These are phyloP conservation scores for Lactifluus piperatus DNA, from an alignment of 768 basidiomycete species.

Conservation along the genomic window DNA sequence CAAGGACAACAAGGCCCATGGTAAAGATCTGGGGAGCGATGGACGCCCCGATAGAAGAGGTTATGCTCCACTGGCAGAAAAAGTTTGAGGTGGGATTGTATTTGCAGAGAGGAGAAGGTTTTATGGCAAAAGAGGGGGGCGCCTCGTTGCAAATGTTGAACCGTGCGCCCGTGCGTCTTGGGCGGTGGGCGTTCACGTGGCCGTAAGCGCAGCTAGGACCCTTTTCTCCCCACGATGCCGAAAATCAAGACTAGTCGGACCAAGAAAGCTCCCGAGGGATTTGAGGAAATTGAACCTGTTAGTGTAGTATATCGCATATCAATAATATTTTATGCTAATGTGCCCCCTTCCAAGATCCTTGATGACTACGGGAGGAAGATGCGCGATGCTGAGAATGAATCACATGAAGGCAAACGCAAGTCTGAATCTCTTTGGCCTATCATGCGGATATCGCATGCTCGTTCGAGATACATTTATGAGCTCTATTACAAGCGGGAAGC, in stretches of 20 bases:
- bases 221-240: constrained; percentile 50
- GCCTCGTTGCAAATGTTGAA: constrained; percentile 16
- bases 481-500: constrained; percentile 98
- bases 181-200: constrained; percentile 6
- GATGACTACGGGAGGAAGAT: constrained; percentile 99
- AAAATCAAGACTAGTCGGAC: constrained; percentile 90
- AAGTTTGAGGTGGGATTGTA: constrained; percentile 5
- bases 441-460: constrained; percentile 95
- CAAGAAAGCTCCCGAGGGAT: constrained; percentile 92
- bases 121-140: neutral
- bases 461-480: constrained; percentile 96
- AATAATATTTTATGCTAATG: neutral
- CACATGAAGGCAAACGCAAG: constrained; percentile 96
- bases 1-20: constrained; percentile 64
- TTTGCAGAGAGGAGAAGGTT: neutral
- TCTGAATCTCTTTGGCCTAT: constrained; percentile 93
- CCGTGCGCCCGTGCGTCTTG: neutral
- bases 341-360: constrained; percentile 53
- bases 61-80: constrained; percentile 11
- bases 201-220: neutral
- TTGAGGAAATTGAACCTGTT: constrained; percentile 84
- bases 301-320: constrained; percentile 21
- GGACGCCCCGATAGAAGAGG: constrained; percentile 11
- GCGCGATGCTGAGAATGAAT: constrained; percentile 98
- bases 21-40: constrained; percentile 3